phyloP scores from a whole-genome alignment of 2,329 filamentous ascomycete species.

The Cryphonectria radicalis region DNA sequence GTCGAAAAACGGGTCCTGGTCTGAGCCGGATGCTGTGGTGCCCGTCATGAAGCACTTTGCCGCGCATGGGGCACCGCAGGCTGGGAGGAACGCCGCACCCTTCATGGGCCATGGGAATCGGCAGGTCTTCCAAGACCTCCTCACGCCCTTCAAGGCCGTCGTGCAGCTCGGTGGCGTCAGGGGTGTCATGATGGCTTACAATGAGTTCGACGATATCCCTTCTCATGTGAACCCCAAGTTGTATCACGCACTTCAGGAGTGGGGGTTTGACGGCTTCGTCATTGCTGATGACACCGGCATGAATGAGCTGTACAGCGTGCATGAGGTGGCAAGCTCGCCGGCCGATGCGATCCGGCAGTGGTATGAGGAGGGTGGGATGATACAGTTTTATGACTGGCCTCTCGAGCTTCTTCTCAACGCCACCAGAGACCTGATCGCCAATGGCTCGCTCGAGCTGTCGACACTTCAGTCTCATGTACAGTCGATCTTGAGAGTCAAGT shows the following conservation, averaged over 20 bases:
- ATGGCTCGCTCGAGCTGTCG: conserved; percentile 41
- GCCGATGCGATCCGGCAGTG: conserved; percentile 47
- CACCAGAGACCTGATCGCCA: conserved; percentile 41
- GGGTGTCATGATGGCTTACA: conserved; percentile 51
- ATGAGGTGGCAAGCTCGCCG: conserved; percentile 43
- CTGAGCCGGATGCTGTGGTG: conserved; percentile 46
- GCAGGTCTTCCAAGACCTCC: conserved; percentile 47
- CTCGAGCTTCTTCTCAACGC: conserved; percentile 44
- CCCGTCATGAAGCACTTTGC: conserved; percentile 53
- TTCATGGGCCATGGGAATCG: conserved; percentile 49
- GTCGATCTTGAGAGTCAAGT: conserved; percentile 46
- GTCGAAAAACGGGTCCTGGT: conserved; percentile 49
- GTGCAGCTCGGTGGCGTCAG: conserved; percentile 47
- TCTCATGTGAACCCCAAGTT: conserved; percentile 45
- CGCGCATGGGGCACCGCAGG: conserved; percentile 47
- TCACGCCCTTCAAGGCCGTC: conserved; percentile 48
- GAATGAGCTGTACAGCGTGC: conserved; percentile 39
- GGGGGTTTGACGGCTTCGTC: conserved; percentile 47
- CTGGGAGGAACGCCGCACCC: conserved; percentile 48
- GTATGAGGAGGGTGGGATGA: conserved; percentile 50
- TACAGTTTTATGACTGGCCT: conserved; percentile 51
- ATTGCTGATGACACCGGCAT: conserved; percentile 48
- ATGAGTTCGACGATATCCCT: conserved; percentile 47
- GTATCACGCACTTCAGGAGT: conserved; percentile 43
- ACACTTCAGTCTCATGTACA: conserved; percentile 43